A percentile compares a stretch with the other conserved stretches of the same genome.
Conservation (phyloP, 2,329 filamentous ascomycete species). For the Ascochyta lentis region DNA sequence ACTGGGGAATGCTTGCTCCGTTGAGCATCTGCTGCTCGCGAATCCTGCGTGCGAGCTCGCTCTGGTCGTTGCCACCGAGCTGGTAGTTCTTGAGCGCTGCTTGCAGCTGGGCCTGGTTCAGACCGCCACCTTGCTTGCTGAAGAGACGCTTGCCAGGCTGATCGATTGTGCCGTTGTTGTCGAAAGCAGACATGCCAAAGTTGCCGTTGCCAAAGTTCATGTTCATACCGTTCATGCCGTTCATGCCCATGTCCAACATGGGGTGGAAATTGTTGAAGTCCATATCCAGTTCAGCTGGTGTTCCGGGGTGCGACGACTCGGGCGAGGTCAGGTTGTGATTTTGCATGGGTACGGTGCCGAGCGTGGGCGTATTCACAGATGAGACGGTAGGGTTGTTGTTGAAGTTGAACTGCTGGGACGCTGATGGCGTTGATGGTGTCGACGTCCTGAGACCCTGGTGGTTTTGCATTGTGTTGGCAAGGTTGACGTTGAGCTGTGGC, state of each 20-base stretch:
- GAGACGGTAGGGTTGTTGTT: slow-evolving; percentile 96
- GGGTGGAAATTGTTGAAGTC: slow-evolving; percentile 61
- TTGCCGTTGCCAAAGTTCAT: slow-evolving; percentile 47
- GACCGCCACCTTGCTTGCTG: slow-evolving; percentile 77
- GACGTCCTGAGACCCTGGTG: slow-evolving; percentile 85
- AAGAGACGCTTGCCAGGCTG: slow-evolving; percentile 94
- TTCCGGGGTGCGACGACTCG: slow-evolving; percentile 72
- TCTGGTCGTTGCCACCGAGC: slow-evolving; percentile 68
- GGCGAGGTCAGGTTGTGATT: slow-evolving; percentile 66
- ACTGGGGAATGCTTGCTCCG: slow-evolving; percentile 50
- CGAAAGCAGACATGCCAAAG: slow-evolving; percentile 52
- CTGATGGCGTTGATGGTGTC: slow-evolving; percentile 83
- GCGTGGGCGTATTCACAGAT: slow-evolving; percentile 92
- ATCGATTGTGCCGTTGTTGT: slow-evolving; percentile 68
- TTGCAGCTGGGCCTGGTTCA: slow-evolving; percentile 71
- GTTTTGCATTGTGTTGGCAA: slow-evolving; percentile 70
- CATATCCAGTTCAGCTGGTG: slow-evolving; percentile 76
- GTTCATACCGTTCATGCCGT: slow-evolving; percentile 40
- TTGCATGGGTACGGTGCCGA: slow-evolving; percentile 76
- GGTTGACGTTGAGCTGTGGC: slow-evolving; percentile 81
- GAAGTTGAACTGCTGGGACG: slow-evolving; percentile 70
- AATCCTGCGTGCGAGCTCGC: slow-evolving; percentile 72
- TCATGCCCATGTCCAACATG: slow-evolving; percentile 43
- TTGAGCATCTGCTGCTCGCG: slow-evolving; percentile 69
- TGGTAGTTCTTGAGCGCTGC: slow-evolving; percentile 78